Percentiles rank a stretch among this genome's conserved stretches.
Conservation (phyloP, 495 filamentous ascomycete genomes). For the Lentithecium fluviatile region DNA sequence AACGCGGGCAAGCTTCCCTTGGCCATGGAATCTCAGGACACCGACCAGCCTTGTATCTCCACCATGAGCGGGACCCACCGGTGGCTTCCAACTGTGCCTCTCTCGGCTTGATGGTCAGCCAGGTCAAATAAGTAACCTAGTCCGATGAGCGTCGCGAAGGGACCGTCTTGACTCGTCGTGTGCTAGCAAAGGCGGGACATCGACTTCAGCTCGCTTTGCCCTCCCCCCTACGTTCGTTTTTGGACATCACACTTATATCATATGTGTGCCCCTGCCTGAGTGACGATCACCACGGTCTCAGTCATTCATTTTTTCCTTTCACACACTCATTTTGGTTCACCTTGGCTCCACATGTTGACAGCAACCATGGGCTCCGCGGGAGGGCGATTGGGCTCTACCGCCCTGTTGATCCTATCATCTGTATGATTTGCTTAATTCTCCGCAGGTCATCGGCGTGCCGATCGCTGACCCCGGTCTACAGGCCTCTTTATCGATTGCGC, state of each 20-base stretch:
- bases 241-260: no score
- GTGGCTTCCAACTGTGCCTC: background rate
- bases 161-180: background rate
- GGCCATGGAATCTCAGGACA: background rate
- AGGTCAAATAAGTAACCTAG: background rate
- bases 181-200: background rate
- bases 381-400: background rate
- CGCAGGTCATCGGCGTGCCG: background rate
- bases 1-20: background rate
- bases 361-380: conserved; percentile 8
- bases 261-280: no score
- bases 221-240: background rate
- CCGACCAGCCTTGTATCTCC: background rate
- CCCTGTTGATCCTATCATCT: conserved; percentile 20
- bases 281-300: background rate
- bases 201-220: background rate
- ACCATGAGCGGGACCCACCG: background rate
- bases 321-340: background rate
- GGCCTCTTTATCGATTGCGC: conserved; percentile 7
- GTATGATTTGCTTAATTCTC: conserved; percentile 15
- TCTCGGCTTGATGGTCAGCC: background rate
- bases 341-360: background rate
- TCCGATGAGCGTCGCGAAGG: background rate
- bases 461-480: conserved; percentile 13
- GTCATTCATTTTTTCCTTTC: background rate